Evolutionary conservation across 176 grass and related monocot genomes (phyloP).

Genomic region (Elymus sibiricus): DNA sequence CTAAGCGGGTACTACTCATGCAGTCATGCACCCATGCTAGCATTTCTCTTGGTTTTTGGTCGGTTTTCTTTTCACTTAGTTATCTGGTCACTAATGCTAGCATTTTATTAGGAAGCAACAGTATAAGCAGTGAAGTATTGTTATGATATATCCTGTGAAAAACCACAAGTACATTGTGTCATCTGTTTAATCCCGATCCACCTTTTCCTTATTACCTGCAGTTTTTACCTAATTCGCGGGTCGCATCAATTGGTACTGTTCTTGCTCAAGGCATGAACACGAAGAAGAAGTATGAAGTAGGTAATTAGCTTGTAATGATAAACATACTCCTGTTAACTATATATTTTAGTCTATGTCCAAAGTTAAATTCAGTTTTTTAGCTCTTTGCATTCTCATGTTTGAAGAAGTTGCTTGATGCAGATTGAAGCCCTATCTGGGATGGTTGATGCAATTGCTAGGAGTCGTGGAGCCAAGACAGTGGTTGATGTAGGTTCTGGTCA

Average conservation of each 20-base stretch:
- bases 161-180: not conserved
- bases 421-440: conserved; percentile 75
- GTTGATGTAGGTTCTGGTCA: conserved; percentile 97
- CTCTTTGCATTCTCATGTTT: conserved; percentile 16
- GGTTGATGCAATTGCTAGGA: conserved; percentile 44
- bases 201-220: conserved; percentile 32
- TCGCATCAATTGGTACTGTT: conserved; percentile 68
- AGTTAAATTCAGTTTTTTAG: not conserved
- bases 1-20: not conserved
- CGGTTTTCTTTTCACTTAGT: not conserved
- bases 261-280: conserved; percentile 93
- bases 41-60: not conserved
- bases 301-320: conserved; percentile 39
- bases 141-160: no score
- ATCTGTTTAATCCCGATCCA: not conserved
- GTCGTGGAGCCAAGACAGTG: conserved; percentile 49
- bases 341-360: not conserved
- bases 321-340: not conserved
- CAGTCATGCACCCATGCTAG: not conserved
- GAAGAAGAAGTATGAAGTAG: conserved; percentile 96
- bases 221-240: conserved; percentile 52
- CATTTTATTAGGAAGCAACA: not conserved
- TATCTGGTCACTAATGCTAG: not conserved
- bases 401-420: conserved; percentile 22
- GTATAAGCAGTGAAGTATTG: not conserved